Evolutionary conservation across 176 grass and related monocot species (phyloP).

Genomic region (Lolium multiflorum): DNA sequence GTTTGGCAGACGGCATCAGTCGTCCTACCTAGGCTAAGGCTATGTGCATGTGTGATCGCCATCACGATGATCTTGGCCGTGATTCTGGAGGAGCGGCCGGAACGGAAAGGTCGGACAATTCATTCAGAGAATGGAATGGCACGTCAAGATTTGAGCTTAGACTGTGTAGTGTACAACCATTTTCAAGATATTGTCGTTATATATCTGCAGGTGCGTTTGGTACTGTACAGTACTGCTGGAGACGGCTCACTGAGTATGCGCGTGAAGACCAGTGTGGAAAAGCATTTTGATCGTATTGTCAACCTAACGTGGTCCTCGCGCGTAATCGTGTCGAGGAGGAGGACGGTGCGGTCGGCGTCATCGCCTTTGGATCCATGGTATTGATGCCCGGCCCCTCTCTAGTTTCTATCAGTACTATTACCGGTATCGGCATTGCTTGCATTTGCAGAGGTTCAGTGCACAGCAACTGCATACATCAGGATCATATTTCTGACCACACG

Average conservation of each 20-base stretch:
- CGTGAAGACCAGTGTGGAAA: not conserved
- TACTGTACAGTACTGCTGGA: not conserved
- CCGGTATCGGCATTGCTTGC: too few relatives aligned
- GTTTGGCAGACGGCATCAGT: too few relatives aligned
- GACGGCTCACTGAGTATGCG: not conserved
- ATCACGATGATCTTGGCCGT: not conserved
- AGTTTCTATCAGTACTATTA: not conserved
- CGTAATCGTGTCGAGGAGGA: conserved; percentile 16
- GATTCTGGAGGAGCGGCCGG: not conserved
- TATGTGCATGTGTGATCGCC: not conserved
- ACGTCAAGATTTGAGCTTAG: too few relatives aligned
- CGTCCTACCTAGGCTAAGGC: too few relatives aligned
- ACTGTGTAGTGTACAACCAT: too few relatives aligned
- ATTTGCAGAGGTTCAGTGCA: too few relatives aligned
- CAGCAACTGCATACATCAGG: too few relatives aligned
- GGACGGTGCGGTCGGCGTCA: conserved; percentile 3
- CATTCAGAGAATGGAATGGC: too few relatives aligned
- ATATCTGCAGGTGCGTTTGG: not conserved
- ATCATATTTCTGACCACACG: too few relatives aligned
- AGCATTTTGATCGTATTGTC: not conserved
- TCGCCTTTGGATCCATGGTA: too few relatives aligned
- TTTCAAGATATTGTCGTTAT: too few relatives aligned
- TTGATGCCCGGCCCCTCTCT: not conserved
- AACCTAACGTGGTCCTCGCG: not conserved
- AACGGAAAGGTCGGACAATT: too few relatives aligned